Base-by-base conservation (phyloP, 495 filamentous ascomycete species). In the Penicillium coprophilum region DNA sequence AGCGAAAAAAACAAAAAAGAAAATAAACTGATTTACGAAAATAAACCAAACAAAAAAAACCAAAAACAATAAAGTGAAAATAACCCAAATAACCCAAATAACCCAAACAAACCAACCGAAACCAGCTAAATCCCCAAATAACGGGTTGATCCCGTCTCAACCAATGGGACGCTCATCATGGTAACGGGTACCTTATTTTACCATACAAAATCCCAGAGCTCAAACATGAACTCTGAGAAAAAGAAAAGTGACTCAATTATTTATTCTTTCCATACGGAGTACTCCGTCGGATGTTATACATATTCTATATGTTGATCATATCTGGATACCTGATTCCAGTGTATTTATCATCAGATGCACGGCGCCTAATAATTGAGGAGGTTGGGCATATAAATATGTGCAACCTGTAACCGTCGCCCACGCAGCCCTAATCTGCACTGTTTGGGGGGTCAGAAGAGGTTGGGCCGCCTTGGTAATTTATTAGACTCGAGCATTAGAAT, bases 351-450 rank as follows among this genome's bases (percentile, higher is more conserved):
- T 54, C 52, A 46, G 52, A 50, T 56, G 61, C 61, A 63, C 45
- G 50, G 53, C 57, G 57, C 57, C 61, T 63, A 44, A 63, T 41
- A 50, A 44, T 50, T 55, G 39, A 53, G 50, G 50, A 50, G 61
- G 60, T 65, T 65, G 62, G 62, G 62, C 62, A 65, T 64, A 62
- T 52, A 21, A 40, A 19, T 32, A 24, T 52, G 28, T 58, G 58
- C 41, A 56, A 58, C 58, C 61, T 64, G 58, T 64, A 36, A 56
- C 28, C 31, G 55, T 58, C 54, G 55, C 55, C 58, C 59, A 61
- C 59, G 59, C 49, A 61, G 55, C 46, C 32, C 32, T 48, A 39
- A 21, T 31, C 46, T 39, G 49, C 36, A 41, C 38, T 43, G 24
- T 52, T 21, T 41, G 50, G 38, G 43, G 28, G 20, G 24, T 46